Evolutionary conservation across 2,329 filamentous ascomycete genomes (phyloP), one percentile per base, ranked within the genome.

Genomic region (Aspergillus transmontanensis): DNA sequence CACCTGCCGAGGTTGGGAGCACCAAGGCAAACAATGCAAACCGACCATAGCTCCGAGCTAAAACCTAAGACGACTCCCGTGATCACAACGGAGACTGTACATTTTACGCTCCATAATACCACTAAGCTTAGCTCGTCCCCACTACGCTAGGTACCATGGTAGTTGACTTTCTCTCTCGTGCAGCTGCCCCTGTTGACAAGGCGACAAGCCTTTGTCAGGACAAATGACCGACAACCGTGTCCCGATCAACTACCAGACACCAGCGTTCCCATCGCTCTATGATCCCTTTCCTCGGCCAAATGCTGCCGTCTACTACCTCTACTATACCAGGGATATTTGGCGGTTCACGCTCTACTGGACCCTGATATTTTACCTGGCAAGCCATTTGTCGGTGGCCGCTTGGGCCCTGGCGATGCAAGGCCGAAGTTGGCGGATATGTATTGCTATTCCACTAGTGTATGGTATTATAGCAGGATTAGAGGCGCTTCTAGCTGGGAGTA

Each of bases 321-420:
- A 92, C 81, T 85, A 90, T 72, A 84, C 92, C 3, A 76, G 79
- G 64, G 92, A 96, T 73, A 91, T 96, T 60, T 94, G 92, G 89
- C 89, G 90, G 67, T 97, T 95, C 77, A 97, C 93, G 1, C 80
- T 95, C 19, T 86, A 89, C 74, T 97, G 93, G 93, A 96, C 93
- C 0, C 79, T 96, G 43, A 87, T 96, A 34, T 86, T 93, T 68
- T 94, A 91, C 71, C 88, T 86, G 39, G 83, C 87, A 23, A 91
- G 94, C 66, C 92, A 97, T 75, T 72, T 94, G 21, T 84, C 88
- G 39, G 91, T 90, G 2, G 88, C 90, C 0, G 80, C 84, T 14
- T 90, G 92, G 74, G 92, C 92, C 3, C 83, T 93, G 69, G 80
- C 87, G 50, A 89, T 93, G 71, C 91, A 95, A 76, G 86, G 75